Conservation (phyloP, 169 alveolate species). For the Neospora caninum region DNA sequence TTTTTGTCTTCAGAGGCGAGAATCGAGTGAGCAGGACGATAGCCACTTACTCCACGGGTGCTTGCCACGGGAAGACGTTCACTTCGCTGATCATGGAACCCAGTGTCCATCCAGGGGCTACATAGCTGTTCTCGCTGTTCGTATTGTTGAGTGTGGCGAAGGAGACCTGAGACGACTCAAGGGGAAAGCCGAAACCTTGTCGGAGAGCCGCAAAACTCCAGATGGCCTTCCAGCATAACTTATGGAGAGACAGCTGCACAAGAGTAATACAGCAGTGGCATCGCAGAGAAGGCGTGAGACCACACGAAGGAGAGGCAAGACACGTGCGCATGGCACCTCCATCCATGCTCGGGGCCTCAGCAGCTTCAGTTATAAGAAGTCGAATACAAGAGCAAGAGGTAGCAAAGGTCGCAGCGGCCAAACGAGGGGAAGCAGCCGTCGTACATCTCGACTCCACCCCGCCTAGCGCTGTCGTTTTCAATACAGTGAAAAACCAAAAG, state of each 20-base stretch:
- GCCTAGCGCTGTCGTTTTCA: no score
- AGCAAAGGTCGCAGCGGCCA: no score
- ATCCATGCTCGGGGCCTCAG: no score
- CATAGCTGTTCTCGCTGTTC: neutral
- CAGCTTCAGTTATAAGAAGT: no score
- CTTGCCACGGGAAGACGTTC: constrained; percentile 47
- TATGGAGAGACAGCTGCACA: constrained; percentile 37
- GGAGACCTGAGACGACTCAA: neutral
- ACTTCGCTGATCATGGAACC: constrained; percentile 63
- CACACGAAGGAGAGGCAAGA: neutral
- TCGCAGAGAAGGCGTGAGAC: neutral
- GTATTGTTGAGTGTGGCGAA: neutral
- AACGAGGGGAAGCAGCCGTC: no score
- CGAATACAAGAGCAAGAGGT: no score
- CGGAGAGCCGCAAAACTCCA: constrained; percentile 49
- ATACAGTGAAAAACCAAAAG: no score
- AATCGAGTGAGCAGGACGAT: no score
- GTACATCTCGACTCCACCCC: no score
- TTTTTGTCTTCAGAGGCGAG: no score
- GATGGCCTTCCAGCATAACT: constrained; percentile 63
- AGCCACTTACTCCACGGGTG: constrained; percentile 30
- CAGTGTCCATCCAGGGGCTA: constrained; percentile 52
- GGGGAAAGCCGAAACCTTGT: constrained; percentile 57
- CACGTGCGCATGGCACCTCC: neutral
- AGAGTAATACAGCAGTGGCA: neutral